Percentiles rank a stretch among this genome's conserved stretches.
phyloP scores from a whole-genome alignment of 345 rosid genomes.

The Microthlaspi erraticum region DNA sequence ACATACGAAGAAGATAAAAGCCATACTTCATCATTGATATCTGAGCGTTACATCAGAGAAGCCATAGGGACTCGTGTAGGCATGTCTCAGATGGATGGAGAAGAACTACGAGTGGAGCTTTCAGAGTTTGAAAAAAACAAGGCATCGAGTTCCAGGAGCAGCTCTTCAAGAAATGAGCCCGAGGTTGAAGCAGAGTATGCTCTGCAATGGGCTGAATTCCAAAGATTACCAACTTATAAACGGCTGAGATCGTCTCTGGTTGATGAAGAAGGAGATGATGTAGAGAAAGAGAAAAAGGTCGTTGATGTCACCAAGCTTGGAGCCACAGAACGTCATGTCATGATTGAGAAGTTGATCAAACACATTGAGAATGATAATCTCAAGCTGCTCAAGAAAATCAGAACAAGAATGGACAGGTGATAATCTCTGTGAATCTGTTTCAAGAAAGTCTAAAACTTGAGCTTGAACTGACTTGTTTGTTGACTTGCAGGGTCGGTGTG shows the following conservation, averaged over 20 bases:
- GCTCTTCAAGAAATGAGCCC: slow-evolving; percentile 39
- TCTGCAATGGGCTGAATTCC: slow-evolving; percentile 68
- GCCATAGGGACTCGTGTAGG: slow-evolving; percentile 3
- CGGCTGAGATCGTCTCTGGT: slow-evolving; percentile 63
- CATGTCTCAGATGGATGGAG: slow-evolving; percentile 53
- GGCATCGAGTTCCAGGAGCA: slow-evolving; percentile 53
- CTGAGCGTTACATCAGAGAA: not conserved
- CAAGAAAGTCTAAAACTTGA: too few species aligned
- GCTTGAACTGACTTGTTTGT: not conserved
- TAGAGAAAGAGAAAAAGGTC: slow-evolving; percentile 42
- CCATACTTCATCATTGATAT: not conserved
- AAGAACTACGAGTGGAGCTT: slow-evolving; percentile 52
- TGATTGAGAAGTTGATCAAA: slow-evolving; percentile 68
- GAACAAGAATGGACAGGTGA: slow-evolving; percentile 63
- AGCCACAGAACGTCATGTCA: slow-evolving; percentile 54
- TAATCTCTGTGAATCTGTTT: too few species aligned
- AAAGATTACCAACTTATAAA: slow-evolving; percentile 71
- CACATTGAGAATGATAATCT: slow-evolving; percentile 74
- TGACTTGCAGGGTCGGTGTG: slow-evolving; percentile 59
- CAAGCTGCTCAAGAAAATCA: slow-evolving; percentile 54
- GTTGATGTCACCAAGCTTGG: slow-evolving; percentile 66
- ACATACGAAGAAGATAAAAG: not conserved
- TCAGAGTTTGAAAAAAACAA: slow-evolving; percentile 59
- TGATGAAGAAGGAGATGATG: slow-evolving; percentile 27
- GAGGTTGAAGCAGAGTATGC: slow-evolving; percentile 50